Evolutionary conservation across 2,329 filamentous ascomycete species (phyloP).

Genomic region (Pseudocercospora fijiensis): DNA sequence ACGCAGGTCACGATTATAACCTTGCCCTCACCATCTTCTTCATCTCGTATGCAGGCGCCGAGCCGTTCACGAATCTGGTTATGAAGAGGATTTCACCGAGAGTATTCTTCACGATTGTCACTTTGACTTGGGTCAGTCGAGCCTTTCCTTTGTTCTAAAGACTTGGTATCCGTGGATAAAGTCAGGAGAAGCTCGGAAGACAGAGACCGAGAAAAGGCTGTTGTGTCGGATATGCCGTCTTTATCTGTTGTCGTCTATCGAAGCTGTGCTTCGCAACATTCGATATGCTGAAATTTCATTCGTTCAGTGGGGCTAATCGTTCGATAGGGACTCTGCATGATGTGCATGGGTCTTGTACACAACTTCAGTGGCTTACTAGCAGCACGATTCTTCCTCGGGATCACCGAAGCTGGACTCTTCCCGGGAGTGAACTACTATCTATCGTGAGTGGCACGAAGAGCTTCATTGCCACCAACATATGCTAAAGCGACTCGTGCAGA

Average conservation of each 20-base stretch:
- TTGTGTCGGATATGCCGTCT: background rate
- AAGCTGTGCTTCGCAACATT: background rate
- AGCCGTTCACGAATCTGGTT: constrained; percentile 74
- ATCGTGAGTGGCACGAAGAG: constrained; percentile 39
- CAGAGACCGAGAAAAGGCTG: background rate
- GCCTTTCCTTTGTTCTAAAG: background rate
- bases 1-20: constrained; percentile 63
- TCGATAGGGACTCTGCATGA: constrained; percentile 44
- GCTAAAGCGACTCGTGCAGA: background rate
- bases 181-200: background rate
- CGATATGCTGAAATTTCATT: too few species aligned
- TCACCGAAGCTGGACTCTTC: constrained; percentile 47
- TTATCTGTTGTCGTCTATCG: background rate
- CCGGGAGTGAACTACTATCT: constrained; percentile 78
- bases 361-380: constrained; percentile 31
- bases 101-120: constrained; percentile 72
- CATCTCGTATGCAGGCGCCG: constrained; percentile 77
- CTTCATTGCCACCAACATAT: background rate
- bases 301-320: background rate
- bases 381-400: constrained; percentile 34
- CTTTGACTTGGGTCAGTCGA: constrained; percentile 60
- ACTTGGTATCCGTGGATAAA: background rate
- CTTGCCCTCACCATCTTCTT: constrained; percentile 79
- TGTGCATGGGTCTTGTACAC: constrained; percentile 26
- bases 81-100: constrained; percentile 73